Percentiles rank a stretch among this genome's conserved stretches.
These are phyloP conservation scores for Nitzschia sp. DNA, from an alignment of 108 stramenopile species.

Conservation along the genomic window DNA sequence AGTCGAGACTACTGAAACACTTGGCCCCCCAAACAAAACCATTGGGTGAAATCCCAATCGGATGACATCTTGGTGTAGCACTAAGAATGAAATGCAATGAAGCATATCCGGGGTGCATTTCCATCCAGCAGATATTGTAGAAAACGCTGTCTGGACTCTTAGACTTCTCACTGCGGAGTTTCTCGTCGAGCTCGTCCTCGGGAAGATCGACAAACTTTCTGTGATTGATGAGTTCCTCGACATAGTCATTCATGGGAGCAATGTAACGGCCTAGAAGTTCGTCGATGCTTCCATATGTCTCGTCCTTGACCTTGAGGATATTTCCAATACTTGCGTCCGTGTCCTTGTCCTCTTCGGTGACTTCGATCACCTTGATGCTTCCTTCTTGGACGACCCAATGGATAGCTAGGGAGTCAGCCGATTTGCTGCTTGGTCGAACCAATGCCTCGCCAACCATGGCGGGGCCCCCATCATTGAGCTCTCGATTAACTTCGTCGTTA, in stretches of 20 bases:
- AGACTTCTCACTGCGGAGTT: conserved; percentile 63
- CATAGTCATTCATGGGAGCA: conserved; percentile 87
- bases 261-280: conserved; percentile 85
- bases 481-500: conserved; percentile 68
- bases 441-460: conserved; percentile 86
- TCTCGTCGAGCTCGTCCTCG: conserved; percentile 80
- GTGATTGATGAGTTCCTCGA: conserved; percentile 80
- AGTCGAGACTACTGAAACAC: conserved; percentile 60
- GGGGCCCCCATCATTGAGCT: conserved; percentile 69
- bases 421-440: conserved; percentile 83
- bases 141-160: conserved; percentile 56
- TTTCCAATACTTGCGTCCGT: conserved; percentile 87
- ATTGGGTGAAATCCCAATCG: conserved; percentile 80
- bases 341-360: conserved; percentile 84
- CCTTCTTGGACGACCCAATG: conserved; percentile 87
- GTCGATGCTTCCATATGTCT: conserved; percentile 87
- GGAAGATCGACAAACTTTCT: conserved; percentile 77
- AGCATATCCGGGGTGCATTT: conserved; percentile 83
- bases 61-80: conserved; percentile 62
- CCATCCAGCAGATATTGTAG: conserved; percentile 86
- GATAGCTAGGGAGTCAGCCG: conserved; percentile 77
- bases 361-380: conserved; percentile 82
- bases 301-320: conserved; percentile 78
- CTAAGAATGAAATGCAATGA: conserved; percentile 75
- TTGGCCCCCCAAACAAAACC: conserved; percentile 77